Conservation (phyloP, 2,329 filamentous ascomycete genomes). For the Juglanconis juglandina region DNA sequence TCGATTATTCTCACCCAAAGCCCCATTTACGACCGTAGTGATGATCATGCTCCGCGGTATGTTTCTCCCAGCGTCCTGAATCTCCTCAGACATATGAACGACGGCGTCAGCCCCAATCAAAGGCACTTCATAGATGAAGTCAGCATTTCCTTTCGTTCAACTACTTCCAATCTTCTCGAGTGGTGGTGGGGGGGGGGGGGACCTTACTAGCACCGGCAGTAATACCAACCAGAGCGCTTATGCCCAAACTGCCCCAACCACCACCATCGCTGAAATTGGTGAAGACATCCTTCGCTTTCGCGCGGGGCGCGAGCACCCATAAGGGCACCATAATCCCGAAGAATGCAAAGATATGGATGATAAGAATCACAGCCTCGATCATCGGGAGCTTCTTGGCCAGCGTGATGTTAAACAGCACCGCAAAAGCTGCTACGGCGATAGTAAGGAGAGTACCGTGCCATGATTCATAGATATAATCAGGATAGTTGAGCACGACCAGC, state of each 20-base stretch:
- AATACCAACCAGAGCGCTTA: slow-evolving; percentile 36
- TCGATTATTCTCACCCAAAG: slow-evolving; percentile 27
- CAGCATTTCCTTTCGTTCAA: too few species aligned
- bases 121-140: slow-evolving; percentile 19
- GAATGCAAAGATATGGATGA: slow-evolving; percentile 42
- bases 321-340: slow-evolving; percentile 39
- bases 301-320: slow-evolving; percentile 30
- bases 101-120: slow-evolving; percentile 30
- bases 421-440: slow-evolving; percentile 23
- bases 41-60: slow-evolving; percentile 32
- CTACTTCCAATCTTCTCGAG: too few species aligned
- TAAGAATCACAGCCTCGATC: slow-evolving; percentile 40
- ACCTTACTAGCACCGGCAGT: slow-evolving; percentile 28
- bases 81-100: slow-evolving; percentile 33
- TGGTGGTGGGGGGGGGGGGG: too few species aligned
- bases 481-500: too few species aligned
- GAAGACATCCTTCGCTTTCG: slow-evolving; percentile 26
- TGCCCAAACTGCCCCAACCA: slow-evolving; percentile 29
- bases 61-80: slow-evolving; percentile 20
- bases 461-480: too few species aligned
- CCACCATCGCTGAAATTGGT: slow-evolving; percentile 29
- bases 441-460: too few species aligned
- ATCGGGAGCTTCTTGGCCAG: slow-evolving; percentile 37
- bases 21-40: slow-evolving; percentile 30
- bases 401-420: slow-evolving; percentile 42